Conservation (phyloP, 805 yeast species). For the Tetrapisispora iriomotensis region DNA sequence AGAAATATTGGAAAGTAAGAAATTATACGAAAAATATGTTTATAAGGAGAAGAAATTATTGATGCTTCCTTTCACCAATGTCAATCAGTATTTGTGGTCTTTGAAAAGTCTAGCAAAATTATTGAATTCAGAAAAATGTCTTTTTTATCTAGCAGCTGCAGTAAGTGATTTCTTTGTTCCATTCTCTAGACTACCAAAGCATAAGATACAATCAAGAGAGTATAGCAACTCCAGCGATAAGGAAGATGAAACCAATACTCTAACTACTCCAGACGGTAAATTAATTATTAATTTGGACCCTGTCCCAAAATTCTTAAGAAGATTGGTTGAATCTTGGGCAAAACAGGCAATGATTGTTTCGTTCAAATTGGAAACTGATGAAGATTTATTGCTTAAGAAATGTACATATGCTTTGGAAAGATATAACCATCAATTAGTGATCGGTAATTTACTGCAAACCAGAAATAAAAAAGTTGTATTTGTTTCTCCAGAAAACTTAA, state of each 20-base stretch:
- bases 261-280: slow-evolving; percentile 43
- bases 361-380: slow-evolving; percentile 89
- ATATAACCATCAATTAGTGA: slow-evolving; percentile 87
- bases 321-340: slow-evolving; percentile 90
- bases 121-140: slow-evolving; percentile 49
- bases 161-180: slow-evolving; percentile 96
- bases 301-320: slow-evolving; percentile 84
- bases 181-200: slow-evolving; percentile 74
- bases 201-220: slow-evolving; percentile 82
- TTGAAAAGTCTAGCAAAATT: slow-evolving; percentile 55
- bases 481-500: slow-evolving; percentile 35
- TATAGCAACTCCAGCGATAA: slow-evolving; percentile 28
- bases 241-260: slow-evolving; percentile 8
- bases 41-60: slow-evolving; percentile 31
- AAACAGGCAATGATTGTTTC: slow-evolving; percentile 90
- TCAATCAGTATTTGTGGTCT: slow-evolving; percentile 86
- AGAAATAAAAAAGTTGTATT: slow-evolving; percentile 83
- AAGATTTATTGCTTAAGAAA: slow-evolving; percentile 56
- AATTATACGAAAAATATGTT: slow-evolving; percentile 27
- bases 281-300: slow-evolving; percentile 82
- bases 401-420: slow-evolving; percentile 71
- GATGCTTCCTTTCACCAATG: slow-evolving; percentile 84
- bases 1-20: slow-evolving; percentile 52
- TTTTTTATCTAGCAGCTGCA: slow-evolving; percentile 92
- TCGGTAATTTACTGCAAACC: slow-evolving; percentile 85